phyloP scores from a whole-genome alignment of 2,329 filamentous ascomycete species.

The Emmonsia crescens region DNA sequence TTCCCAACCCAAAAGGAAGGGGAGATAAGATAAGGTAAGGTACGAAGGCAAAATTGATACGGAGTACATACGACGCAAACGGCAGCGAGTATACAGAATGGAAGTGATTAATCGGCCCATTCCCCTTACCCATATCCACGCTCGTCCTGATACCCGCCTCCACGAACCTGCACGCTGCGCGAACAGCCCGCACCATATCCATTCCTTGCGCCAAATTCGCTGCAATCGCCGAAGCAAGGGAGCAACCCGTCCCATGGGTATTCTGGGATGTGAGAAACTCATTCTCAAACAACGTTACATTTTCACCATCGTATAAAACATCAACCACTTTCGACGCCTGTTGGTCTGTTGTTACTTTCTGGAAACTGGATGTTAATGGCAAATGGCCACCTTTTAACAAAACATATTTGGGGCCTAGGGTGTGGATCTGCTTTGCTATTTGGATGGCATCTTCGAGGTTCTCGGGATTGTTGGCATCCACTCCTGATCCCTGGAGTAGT shows the following conservation, averaged over 20 bases:
- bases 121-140: conserved; percentile 45
- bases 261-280: conserved; percentile 62
- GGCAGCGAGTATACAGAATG: conserved; percentile 51
- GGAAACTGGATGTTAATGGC: conserved; percentile 58
- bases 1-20: background rate
- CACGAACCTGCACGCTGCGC: conserved; percentile 48
- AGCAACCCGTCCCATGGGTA: conserved; percentile 92
- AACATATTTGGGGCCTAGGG: conserved; percentile 65
- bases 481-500: conserved; percentile 32
- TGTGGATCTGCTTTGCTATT: conserved; percentile 55
- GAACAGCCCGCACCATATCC: conserved; percentile 41
- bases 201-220: conserved; percentile 48
- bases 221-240: conserved; percentile 66
- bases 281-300: conserved; percentile 55
- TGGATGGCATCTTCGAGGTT: conserved; percentile 55
- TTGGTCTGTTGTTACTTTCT: conserved; percentile 45
- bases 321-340: conserved; percentile 63
- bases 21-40: background rate
- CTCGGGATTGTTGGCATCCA: conserved; percentile 36
- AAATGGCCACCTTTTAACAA: conserved; percentile 84
- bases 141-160: conserved; percentile 51
- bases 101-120: conserved; percentile 57
- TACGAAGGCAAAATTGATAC: background rate
- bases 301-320: conserved; percentile 55
- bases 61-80: conserved; percentile 42